Evolutionary conservation across 1,284 basidiomycete genomes (phyloP).

Genomic region (Fomitopsis schrenkii): DNA sequence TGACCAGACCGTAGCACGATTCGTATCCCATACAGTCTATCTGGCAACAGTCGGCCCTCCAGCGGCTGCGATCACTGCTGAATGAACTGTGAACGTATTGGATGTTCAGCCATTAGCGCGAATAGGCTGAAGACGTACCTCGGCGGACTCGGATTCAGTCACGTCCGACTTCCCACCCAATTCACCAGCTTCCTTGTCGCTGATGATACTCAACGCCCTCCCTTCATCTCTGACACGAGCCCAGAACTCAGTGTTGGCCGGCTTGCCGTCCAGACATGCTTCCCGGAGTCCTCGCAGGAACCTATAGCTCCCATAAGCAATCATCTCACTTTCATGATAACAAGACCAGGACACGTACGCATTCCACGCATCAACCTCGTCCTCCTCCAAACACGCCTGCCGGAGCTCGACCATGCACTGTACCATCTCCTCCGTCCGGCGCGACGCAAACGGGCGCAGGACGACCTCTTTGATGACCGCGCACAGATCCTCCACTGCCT

Average conservation of each 20-base stretch:
- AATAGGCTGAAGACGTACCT: constrained; percentile 11
- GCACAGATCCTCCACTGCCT: constrained; percentile 78
- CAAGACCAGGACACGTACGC: constrained; percentile 35
- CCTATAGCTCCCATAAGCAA: constrained; percentile 28
- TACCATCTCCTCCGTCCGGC: constrained; percentile 64
- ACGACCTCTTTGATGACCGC: constrained; percentile 70
- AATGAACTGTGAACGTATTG: constrained; percentile 1
- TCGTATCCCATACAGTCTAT: too few species aligned
- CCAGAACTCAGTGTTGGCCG: constrained; percentile 68
- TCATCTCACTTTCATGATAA: constrained; percentile 1
- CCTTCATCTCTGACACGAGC: constrained; percentile 47
- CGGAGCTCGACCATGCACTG: constrained; percentile 70
- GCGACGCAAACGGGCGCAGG: constrained; percentile 60
- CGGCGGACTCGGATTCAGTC: constrained; percentile 35
- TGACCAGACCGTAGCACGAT: too few species aligned
- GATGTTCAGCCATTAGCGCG: not conserved
- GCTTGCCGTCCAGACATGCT: constrained; percentile 43
- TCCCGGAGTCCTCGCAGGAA: constrained; percentile 56
- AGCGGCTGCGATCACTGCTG: not conserved
- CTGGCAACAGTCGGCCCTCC: too few species aligned
- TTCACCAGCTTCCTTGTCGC: constrained; percentile 53
- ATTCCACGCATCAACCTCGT: constrained; percentile 79
- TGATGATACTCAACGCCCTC: constrained; percentile 56
- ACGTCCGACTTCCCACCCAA: constrained; percentile 52
- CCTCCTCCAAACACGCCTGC: constrained; percentile 65